Evolutionary conservation across 768 basidiomycete species (phyloP).

Genomic region (Nevesoporus exiguus): DNA sequence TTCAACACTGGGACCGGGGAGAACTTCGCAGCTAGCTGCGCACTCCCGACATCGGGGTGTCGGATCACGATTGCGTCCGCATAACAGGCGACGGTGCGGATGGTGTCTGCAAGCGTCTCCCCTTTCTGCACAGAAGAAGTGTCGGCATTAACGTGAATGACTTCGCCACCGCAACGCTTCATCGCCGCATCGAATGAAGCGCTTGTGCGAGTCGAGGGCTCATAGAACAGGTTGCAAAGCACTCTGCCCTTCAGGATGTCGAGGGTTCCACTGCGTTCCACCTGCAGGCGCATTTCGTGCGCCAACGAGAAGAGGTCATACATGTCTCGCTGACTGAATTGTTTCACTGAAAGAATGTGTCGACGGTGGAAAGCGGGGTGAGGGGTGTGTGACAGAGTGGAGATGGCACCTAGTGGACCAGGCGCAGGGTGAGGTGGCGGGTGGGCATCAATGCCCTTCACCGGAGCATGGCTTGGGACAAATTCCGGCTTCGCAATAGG

Average conservation of each 20-base stretch:
- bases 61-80: slow-evolving; percentile 92
- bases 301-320: slow-evolving; percentile 93
- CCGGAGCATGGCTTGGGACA: slow-evolving; percentile 29
- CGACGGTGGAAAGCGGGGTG: slow-evolving; percentile 91
- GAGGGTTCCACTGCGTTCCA: slow-evolving; percentile 84
- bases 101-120: slow-evolving; percentile 88
- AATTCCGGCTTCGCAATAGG: slow-evolving; percentile 27
- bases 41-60: slow-evolving; percentile 90
- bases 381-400: slow-evolving; percentile 33
- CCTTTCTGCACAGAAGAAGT: slow-evolving; percentile 90
- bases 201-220: slow-evolving; percentile 94
- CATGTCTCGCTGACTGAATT: slow-evolving; percentile 84
- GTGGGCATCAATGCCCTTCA: slow-evolving; percentile 30
- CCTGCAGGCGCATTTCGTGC: slow-evolving; percentile 94
- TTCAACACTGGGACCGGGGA: slow-evolving; percentile 96
- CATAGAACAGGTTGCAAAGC: slow-evolving; percentile 91
- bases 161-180: slow-evolving; percentile 96
- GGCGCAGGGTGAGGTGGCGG: slow-evolving; percentile 10
- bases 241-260: slow-evolving; percentile 91
- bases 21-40: slow-evolving; percentile 94
- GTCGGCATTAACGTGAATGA: slow-evolving; percentile 79
- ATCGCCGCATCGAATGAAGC: slow-evolving; percentile 97
- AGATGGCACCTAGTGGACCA: slow-evolving; percentile 12
- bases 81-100: slow-evolving; percentile 93
- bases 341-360: slow-evolving; percentile 92